Evolutionary conservation across 2,329 filamentous ascomycete genomes (phyloP), one percentile per base, ranked within the genome.

Genomic region (Diaporthe citri): DNA sequence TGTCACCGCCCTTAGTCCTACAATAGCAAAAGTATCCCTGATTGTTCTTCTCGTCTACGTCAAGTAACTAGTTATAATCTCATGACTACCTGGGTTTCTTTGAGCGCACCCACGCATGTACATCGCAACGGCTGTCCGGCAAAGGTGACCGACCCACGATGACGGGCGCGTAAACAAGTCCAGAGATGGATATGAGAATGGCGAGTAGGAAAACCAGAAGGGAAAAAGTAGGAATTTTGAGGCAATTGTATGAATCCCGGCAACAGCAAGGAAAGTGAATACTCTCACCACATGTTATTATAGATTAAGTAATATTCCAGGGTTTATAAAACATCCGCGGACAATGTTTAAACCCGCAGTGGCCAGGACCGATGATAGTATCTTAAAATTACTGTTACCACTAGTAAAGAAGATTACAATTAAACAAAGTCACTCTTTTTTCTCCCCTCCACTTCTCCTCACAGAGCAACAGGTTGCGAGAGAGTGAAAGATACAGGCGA

Each of bases 381-480:
- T 51, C 3, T 36, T 22, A 36, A 20, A 28, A 51, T 5, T 48
- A 39, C 15, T 59, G 6, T 4, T 20, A 52, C 28, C 52, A 67
- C 34, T 67, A n/a, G 7, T 52, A 67, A 12, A 25, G 12, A 39
- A 5, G 15, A 2, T 22, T 51, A 67, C 2, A 20, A 36, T 28
- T 36, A 52, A 17, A 9, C n/a, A 25, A 36, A 2, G 17, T 6
- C n/a, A 25, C 31, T 13, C 39, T 52, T 67, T 9, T 52, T 4
- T 0, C 1, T 4, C 1, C n/a, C 52, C 52, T 20, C 1, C 22
- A 2, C 7, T 46, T 22, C 28, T 25, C 7, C n/a, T 67, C 64
- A 67, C 48, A 67, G 64, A 52, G 64, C 64, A 28, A 67, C n/a
- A 39, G 64, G 64, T 17, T 67, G 46, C 4, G 64, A 67, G 2